Base-by-base conservation (phyloP, 2,329 filamentous ascomycete genomes). In the Didymella keratinophila region DNA sequence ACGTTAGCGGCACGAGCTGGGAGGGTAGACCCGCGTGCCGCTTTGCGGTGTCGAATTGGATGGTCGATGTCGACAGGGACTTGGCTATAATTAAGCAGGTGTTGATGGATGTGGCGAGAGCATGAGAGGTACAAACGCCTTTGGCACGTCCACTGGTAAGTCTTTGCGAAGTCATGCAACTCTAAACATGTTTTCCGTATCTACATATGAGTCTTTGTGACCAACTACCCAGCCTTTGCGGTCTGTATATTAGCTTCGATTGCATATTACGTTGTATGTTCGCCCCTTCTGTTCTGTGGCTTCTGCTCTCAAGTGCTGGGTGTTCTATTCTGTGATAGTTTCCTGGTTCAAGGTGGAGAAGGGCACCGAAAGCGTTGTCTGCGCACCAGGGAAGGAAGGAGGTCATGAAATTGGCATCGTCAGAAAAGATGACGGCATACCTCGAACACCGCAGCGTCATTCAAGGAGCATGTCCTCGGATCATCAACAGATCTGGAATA, bases 31-130 rank as follows among this genome's bases (percentile, higher is more conserved):
- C 88, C 56, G 93, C 93, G 9, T 89, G 88, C 60, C 84, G 94
- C n/a, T 86, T 97, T 66, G 93, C 94, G 0, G 87, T 97, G 41
- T 89, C 90, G 37, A 97, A 91, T 70, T 97, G 93, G 92, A 86
- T 86, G 75, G 89, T 91, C 2, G 83, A 93, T 69, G 82, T 88
- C 0, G 82, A 87, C 46, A 82, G 83, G 59, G 93, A 96, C 71
- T 78, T 89, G 59, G 78, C 77, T 20, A 74, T 92, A n/a, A 84
- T 96, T 16, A 83, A 80, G 60, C 78, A 82, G 5, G 87, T 93
- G 3, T 74, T 96, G 67, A 78, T 80, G 23, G 70, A 76, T n/a
- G 65, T 78, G 12, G 50, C 65, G 32, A 32, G 20, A 36, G 47
- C 11, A 20, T 36, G 18, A 45, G n/a, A 18, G 41, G 21, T 27